phyloP scores from a whole-genome alignment of 2,329 filamentous ascomycete genomes.

The Fusarium sp. region DNA sequence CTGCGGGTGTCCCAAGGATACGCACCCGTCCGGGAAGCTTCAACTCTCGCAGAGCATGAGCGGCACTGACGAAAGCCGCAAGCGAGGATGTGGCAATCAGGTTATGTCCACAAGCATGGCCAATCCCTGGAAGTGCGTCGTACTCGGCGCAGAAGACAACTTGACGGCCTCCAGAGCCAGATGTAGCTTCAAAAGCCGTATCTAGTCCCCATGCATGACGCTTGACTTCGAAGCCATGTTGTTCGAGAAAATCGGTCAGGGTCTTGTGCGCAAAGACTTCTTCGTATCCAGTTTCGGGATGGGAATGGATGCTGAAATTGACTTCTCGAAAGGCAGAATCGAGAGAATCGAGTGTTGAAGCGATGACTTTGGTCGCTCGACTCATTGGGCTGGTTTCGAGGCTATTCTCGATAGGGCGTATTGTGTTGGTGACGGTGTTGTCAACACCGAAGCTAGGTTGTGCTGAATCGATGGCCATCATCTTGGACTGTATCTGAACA shows the following conservation, averaged over 20 bases:
- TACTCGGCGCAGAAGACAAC: constrained; percentile 7
- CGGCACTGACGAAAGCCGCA: neutral
- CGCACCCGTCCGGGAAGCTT: constrained; percentile 1
- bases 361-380: neutral
- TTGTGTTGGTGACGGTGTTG: neutral
- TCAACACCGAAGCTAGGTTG: no score
- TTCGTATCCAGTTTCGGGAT: constrained; percentile 3
- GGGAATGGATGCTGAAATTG: neutral
- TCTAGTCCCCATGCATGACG: neutral
- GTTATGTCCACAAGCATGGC: neutral
- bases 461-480: neutral
- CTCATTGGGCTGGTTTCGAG: neutral
- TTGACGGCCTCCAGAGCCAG: neutral
- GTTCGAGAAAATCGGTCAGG: neutral
- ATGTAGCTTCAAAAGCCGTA: neutral
- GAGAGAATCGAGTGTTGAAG: neutral
- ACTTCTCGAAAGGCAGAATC: neutral
- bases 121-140: neutral
- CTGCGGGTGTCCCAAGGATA: neutral
- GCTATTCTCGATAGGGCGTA: neutral
- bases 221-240: neutral
- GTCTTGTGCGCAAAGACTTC: neutral
- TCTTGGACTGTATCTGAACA: neutral
- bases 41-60: neutral
- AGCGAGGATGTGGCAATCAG: constrained; percentile 1